Evolutionary conservation across 129 eudicot genomes (phyloP), one percentile per base, ranked within the genome.

Genomic region (Gnaphalium uliginosum): DNA sequence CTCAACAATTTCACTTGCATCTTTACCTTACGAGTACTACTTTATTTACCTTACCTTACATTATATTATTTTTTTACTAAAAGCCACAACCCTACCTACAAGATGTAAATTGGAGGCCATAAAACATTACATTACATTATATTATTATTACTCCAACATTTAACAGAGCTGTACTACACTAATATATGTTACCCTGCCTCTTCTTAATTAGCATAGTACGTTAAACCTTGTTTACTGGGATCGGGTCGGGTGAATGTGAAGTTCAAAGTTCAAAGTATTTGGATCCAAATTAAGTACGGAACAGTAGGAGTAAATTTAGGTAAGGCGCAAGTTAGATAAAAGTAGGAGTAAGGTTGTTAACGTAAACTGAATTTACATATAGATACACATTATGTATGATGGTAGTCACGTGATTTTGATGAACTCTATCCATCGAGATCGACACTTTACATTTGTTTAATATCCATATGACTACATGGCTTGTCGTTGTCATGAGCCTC

Each of bases 381-480:
- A 27, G 78, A 74, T 74, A 43, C 6, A 58, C 21, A 21, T 6
- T 19, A 21, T 2, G 39, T 19, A 75, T 64, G 72, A 75, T 75
- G 72, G 67, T n/a, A 53, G 67, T 76, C 80, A 76, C 80, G 74
- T 76, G 81, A 43, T 41, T 5, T 48, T 8, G 59, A 50, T 69
- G 43, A 50, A 50, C 14, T 61, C 30, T 43, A 67, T 54, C 59
- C 60, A 57, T 76, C 24, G 46, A 66, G 68, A 9, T 76, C 59
- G 67, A 39, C 10, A 76, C 68, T 35, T 19, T 7, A 58, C 51
- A 43, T 43, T 29, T 27, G 30, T 27, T n/a, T n/a, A n/a, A n/a
- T n/a, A n/a, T n/a, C n/a, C n/a, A n/a, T n/a, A n/a, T n/a, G n/a
- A n/a, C n/a, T n/a, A n/a, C n/a, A n/a, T n/a, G n/a, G n/a, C n/a